A percentile compares a stretch with the other conserved stretches of the same genome.
These are phyloP conservation scores for Solanum hybrid DNA, from an alignment of 305 asterid genomes.

Conservation along the genomic window DNA sequence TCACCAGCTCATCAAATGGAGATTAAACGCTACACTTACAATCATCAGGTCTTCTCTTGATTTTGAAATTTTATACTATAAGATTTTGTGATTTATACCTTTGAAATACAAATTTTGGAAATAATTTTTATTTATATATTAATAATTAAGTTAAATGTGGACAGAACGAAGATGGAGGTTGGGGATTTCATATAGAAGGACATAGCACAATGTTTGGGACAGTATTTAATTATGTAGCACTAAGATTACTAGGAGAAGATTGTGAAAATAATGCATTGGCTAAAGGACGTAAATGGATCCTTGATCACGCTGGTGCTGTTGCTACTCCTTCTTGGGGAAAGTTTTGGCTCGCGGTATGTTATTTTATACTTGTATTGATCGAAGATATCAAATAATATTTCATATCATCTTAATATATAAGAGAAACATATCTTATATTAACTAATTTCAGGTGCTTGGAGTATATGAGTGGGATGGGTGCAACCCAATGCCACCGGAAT, in stretches of 20 bases:
- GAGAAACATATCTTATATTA: not conserved
- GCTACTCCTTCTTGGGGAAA: conserved; percentile 18
- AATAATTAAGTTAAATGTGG: not conserved
- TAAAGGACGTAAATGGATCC: conserved; percentile 12
- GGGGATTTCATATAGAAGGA: conserved; percentile 27
- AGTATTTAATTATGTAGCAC: conserved; percentile 6
- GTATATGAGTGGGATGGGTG: conserved; percentile 22
- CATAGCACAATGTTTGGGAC: conserved; percentile 22
- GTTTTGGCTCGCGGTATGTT: conserved; percentile 2
- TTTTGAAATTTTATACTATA: too few relatives aligned
- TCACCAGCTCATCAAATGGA: conserved; percentile 24
- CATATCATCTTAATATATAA: too few relatives aligned
- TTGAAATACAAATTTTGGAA: too few relatives aligned
- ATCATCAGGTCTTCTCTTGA: conserved; percentile 24
- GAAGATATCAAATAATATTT: not conserved
- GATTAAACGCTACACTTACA: conserved; percentile 31
- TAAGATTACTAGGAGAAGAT: conserved; percentile 17
- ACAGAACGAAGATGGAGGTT: conserved; percentile 27
- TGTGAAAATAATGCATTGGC: not conserved
- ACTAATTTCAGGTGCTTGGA: conserved; percentile 17
- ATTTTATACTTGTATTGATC: not conserved
- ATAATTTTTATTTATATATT: too few relatives aligned
- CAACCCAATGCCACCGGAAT: conserved; percentile 29
- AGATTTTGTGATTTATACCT: too few relatives aligned
- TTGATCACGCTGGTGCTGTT: conserved; percentile 6